These are phyloP conservation scores for Sclerotinia subarctica DNA, from an alignment of 2,329 filamentous ascomycete species.

Conservation along the genomic window DNA sequence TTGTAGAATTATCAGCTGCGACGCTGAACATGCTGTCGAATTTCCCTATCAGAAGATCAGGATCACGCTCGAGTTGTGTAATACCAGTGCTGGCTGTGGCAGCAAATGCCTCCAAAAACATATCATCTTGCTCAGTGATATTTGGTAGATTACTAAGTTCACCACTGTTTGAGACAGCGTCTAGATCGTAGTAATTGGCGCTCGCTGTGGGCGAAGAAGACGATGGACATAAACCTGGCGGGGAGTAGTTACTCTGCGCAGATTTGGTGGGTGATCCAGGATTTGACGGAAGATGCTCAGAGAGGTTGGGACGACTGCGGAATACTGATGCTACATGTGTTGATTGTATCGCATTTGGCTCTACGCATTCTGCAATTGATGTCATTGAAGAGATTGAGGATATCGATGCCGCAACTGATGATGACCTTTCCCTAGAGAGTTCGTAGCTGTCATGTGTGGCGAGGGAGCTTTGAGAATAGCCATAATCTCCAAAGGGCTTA, in stretches of 20 bases:
- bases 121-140: constrained; percentile 38
- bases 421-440: constrained; percentile 34
- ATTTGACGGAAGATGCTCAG: constrained; percentile 38
- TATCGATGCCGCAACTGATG: constrained; percentile 20
- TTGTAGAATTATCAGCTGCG: constrained; percentile 25
- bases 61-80: constrained; percentile 35
- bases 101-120: constrained; percentile 39
- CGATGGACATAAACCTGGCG: constrained; percentile 59
- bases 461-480: constrained; percentile 38
- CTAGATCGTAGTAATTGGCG: constrained; percentile 35
- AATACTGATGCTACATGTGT: constrained; percentile 32
- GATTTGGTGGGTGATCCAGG: constrained; percentile 51
- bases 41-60: constrained; percentile 36
- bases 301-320: constrained; percentile 30
- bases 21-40: constrained; percentile 35
- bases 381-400: constrained; percentile 14
- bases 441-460: constrained; percentile 42
- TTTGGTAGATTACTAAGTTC: constrained; percentile 29
- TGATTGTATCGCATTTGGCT: constrained; percentile 35
- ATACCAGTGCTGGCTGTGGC: constrained; percentile 27
- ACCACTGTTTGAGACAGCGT: constrained; percentile 29
- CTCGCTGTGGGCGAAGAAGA: constrained; percentile 51
- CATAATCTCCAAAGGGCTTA: constrained; percentile 39
- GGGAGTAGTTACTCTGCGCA: constrained; percentile 49
- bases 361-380: constrained; percentile 32